Evolutionary conservation across 805 yeast genomes (phyloP).

Genomic region (Wickerhamiella nectarea): DNA sequence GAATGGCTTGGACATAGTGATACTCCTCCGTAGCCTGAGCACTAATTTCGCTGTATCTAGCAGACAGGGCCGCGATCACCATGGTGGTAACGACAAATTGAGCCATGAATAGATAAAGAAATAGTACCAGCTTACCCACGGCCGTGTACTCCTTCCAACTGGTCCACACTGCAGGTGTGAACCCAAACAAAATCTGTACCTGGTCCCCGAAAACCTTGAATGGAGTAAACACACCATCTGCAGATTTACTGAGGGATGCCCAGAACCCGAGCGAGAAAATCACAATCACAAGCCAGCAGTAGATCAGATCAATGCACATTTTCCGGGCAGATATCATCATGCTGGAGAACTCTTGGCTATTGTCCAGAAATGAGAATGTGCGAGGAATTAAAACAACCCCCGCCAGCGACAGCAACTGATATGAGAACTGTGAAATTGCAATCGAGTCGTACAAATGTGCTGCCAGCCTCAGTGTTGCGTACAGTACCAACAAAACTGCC

Average conservation of each 20-base stretch:
- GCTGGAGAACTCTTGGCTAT: constrained; percentile 38
- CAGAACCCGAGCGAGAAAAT: constrained; percentile 42
- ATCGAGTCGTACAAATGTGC: constrained; percentile 10
- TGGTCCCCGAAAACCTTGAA: constrained; percentile 37
- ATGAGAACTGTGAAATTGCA: constrained; percentile 9
- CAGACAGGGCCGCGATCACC: constrained; percentile 39
- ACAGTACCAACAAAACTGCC: constrained; percentile 28
- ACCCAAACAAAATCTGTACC: constrained; percentile 41
- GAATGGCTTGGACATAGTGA: constrained; percentile 28
- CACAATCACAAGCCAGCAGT: constrained; percentile 36
- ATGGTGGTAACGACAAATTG: constrained; percentile 44
- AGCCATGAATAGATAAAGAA: constrained; percentile 39
- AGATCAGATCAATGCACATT: constrained; percentile 39
- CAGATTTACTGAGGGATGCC: constrained; percentile 38
- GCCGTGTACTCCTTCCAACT: constrained; percentile 37
- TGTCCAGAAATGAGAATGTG: constrained; percentile 36
- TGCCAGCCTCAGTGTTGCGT: constrained; percentile 18
- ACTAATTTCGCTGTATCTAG: constrained; percentile 25
- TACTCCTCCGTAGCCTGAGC: constrained; percentile 30
- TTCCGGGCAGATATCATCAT: constrained; percentile 37
- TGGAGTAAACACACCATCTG: constrained; percentile 30
- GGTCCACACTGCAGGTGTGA: constrained; percentile 48
- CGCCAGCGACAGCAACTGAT: constrained; percentile 28
- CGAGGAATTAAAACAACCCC: constrained; percentile 38
- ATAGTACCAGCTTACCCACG: constrained; percentile 35